Conservation (phyloP, 495 filamentous ascomycete species). For the Lichenothelia convexa region DNA sequence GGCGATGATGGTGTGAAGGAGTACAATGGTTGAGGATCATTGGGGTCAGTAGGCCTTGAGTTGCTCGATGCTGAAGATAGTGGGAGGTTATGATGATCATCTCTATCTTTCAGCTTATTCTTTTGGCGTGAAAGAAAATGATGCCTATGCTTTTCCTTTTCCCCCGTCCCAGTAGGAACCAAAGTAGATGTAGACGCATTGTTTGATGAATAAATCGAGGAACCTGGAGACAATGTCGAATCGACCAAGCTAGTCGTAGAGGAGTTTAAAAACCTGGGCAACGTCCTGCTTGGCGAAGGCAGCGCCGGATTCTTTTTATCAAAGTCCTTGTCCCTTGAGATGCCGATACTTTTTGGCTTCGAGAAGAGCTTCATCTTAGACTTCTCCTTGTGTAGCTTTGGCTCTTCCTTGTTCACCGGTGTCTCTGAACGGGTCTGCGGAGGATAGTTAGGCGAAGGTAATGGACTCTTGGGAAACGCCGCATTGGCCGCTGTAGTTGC, state of each 20-base stretch:
- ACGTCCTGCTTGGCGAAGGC: conserved; percentile 67
- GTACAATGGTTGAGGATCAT: conserved; percentile 70
- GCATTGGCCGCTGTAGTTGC: conserved; percentile 72
- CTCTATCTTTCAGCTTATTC: conserved; percentile 65
- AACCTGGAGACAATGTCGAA: conserved; percentile 32
- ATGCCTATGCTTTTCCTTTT: conserved; percentile 50
- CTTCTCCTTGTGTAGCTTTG: conserved; percentile 53
- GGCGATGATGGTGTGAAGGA: conserved; percentile 58
- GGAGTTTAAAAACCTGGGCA: conserved; percentile 44
- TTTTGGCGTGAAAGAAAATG: conserved; percentile 87
- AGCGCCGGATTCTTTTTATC: conserved; percentile 45
- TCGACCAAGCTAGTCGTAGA: conserved; percentile 65
- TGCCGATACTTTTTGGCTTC: conserved; percentile 65
- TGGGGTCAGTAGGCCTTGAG: conserved; percentile 68
- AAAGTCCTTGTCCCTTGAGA: conserved; percentile 47
- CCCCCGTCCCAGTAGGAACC: conserved; percentile 30
- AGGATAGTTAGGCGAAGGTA: conserved; percentile 16
- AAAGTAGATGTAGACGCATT: conserved; percentile 79
- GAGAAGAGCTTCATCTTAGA: conserved; percentile 87
- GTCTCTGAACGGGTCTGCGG: conserved; percentile 2
- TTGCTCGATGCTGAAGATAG: conserved; percentile 84
- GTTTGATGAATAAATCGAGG: conserved; percentile 61
- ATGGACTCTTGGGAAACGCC: conserved; percentile 54
- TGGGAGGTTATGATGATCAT: conserved; percentile 58
- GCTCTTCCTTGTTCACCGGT: conserved; percentile 35